Percentiles rank a stretch among this genome's conserved stretches.
These are phyloP conservation scores for Candida berthetii DNA, from an alignment of 805 yeast species.

Conservation along the genomic window DNA sequence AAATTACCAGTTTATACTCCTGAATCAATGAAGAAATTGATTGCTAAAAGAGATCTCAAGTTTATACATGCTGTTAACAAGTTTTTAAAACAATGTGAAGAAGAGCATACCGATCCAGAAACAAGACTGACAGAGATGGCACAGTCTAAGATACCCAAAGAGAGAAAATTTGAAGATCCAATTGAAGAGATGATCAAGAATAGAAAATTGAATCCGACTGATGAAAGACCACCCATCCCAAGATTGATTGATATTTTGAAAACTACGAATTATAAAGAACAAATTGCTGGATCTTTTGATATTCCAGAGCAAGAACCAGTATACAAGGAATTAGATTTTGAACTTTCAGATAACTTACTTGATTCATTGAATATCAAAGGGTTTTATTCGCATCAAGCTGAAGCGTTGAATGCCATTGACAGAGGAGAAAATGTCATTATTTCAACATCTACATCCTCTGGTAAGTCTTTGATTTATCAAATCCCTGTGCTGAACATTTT, in stretches of 20 bases:
- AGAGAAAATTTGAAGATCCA: conserved; percentile 51
- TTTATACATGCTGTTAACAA: conserved; percentile 35
- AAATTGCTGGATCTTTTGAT: conserved; percentile 49
- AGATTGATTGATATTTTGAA: conserved; percentile 45
- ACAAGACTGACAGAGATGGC: conserved; percentile 30
- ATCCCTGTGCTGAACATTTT: conserved; percentile 61
- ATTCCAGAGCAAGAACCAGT: conserved; percentile 40
- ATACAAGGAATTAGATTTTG: conserved; percentile 35
- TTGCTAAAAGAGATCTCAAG: conserved; percentile 47
- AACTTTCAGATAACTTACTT: conserved; percentile 43
- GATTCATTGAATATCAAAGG: conserved; percentile 43
- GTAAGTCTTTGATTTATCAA: conserved; percentile 91
- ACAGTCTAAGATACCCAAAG: conserved; percentile 36
- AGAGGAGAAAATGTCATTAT: conserved; percentile 67
- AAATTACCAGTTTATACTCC: conserved; percentile 44
- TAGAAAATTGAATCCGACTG: conserved; percentile 14
- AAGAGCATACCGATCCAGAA: conserved; percentile 33
- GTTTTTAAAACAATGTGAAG: conserved; percentile 28
- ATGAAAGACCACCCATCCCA: conserved; percentile 36
- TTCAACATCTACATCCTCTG: conserved; percentile 95
- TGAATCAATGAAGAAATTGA: conserved; percentile 54
- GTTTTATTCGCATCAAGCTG: conserved; percentile 78
- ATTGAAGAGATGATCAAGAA: conserved; percentile 46
- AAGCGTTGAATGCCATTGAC: conserved; percentile 59
- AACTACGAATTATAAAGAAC: conserved; percentile 51